phyloP scores from a whole-genome alignment of 306 rosid species.

The Leucaena leucocephala region DNA sequence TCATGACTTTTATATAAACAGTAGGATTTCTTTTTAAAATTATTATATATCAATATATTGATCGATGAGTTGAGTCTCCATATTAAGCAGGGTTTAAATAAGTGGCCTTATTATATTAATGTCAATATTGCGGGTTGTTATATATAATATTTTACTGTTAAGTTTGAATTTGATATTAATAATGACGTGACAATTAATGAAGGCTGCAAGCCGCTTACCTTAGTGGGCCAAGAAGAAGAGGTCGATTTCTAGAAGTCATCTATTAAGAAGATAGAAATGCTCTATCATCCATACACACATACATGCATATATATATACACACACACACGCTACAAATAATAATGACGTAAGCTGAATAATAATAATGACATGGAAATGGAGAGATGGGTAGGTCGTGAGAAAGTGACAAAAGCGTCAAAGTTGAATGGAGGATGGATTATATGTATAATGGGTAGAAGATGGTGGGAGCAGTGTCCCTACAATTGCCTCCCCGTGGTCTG shows the following conservation, averaged over 20 bases:
- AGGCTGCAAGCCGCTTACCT: slow-evolving; percentile 11
- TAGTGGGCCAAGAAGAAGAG: neutral
- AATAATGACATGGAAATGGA: slow-evolving; percentile 2
- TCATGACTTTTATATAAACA: neutral
- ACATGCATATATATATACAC: no score
- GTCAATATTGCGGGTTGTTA: neutral
- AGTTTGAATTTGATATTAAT: neutral
- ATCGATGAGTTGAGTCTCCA: neutral
- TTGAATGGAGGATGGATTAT: slow-evolving; percentile 27
- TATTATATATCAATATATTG: no score
- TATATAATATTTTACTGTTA: neutral
- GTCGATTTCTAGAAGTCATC: neutral
- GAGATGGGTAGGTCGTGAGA: slow-evolving; percentile 38
- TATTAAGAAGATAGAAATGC: no score
- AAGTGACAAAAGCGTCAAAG: slow-evolving; percentile 37
- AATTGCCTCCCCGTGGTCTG: slow-evolving; percentile 43
- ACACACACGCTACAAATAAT: neutral
- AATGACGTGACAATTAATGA: neutral
- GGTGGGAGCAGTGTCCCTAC: neutral
- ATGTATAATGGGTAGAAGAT: neutral
- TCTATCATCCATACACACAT: neutral
- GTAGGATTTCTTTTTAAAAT: neutral
- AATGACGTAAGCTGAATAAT: neutral
- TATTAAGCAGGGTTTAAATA: neutral
- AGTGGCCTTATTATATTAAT: neutral